Evolutionary conservation across 2,329 filamentous ascomycete species (phyloP), one percentile per base, ranked within the genome.

Genomic region (Fusarium sp.): DNA sequence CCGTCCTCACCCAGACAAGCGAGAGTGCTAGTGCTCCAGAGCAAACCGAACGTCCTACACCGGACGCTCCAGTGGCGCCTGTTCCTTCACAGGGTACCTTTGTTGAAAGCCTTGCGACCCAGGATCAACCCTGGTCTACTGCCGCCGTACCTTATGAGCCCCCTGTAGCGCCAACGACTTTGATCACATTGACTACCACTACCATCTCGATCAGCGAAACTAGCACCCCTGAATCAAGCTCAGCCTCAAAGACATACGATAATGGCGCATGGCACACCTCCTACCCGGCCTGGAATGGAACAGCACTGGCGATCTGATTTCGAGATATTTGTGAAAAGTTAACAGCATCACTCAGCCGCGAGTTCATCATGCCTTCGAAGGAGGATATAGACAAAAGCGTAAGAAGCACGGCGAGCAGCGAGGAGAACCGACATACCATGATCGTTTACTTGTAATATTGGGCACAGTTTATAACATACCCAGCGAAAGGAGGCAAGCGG

Each of bases 261-360:
- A 72, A 86, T 59, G 84, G 85, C 23, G 76, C 76, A 55, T 86
- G 85, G 85, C 83, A 84, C 63, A 84, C 84, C 7, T 80, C 80
- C 1, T 86, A 86, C 60, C 83, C 83, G 6, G 46, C 82, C 0
- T 85, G 83, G 83, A 86, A 85, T 66, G 80, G 76, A 57, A 85
- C 84, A 4, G 55, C 58, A 35, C 37, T 56, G 10, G 41, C 67
- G 29, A 35, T 42, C 25, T 48, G 49, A 76, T 68, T 61, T 27
- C 25, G 14, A 42, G 66, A 46, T 23, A 61, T 68, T 63, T 54
- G 64, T 45, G 42, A 62, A 68, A 65, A 51, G 21, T 52, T 60
- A 23, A 64, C 60, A 44, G 41, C 19, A 10, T 49, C 33, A 63
- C 29, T 41, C 39, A 45, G n/a, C 56, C 42, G 46, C 45, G 49